Conservation (phyloP, 2,329 filamentous ascomycete species). For the Curvularia hawaiiensis region DNA sequence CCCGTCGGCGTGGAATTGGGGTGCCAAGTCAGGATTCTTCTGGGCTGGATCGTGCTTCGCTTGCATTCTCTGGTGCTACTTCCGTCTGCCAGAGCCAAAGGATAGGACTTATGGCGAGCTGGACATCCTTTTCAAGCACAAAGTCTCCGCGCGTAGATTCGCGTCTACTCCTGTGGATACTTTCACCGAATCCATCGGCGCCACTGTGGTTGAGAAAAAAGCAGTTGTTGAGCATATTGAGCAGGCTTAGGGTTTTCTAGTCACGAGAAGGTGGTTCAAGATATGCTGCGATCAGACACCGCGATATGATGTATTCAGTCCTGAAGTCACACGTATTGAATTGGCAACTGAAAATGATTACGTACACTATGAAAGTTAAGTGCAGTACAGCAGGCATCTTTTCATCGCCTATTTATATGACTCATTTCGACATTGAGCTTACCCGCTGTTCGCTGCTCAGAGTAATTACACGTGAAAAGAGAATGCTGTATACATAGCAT, state of each 20-base stretch:
- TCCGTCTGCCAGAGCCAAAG: not conserved
- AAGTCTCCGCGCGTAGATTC: not conserved
- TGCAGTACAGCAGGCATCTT: too few relatives aligned
- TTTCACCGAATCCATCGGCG: not conserved
- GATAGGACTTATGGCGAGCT: not conserved
- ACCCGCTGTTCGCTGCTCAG: too few relatives aligned
- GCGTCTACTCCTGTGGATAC: not conserved
- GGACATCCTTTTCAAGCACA: not conserved
- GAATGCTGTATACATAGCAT: too few relatives aligned
- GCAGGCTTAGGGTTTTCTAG: not conserved
- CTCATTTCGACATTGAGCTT: too few relatives aligned
- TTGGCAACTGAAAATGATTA: not conserved
- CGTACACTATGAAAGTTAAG: not conserved
- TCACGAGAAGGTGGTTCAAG: not conserved
- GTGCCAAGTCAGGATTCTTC: not conserved
- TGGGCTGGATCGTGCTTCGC: not conserved
- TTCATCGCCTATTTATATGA: too few relatives aligned
- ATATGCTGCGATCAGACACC: not conserved
- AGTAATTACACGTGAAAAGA: too few relatives aligned
- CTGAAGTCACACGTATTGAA: not conserved
- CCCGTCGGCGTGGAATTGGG: not conserved
- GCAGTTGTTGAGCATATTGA: not conserved
- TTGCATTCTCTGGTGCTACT: not conserved
- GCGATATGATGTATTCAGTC: not conserved
- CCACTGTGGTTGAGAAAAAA: not conserved